Evolutionary conservation across 1,139 yeast genomes (phyloP).

Genomic region (Groenewaldozyma auringiensis): DNA sequence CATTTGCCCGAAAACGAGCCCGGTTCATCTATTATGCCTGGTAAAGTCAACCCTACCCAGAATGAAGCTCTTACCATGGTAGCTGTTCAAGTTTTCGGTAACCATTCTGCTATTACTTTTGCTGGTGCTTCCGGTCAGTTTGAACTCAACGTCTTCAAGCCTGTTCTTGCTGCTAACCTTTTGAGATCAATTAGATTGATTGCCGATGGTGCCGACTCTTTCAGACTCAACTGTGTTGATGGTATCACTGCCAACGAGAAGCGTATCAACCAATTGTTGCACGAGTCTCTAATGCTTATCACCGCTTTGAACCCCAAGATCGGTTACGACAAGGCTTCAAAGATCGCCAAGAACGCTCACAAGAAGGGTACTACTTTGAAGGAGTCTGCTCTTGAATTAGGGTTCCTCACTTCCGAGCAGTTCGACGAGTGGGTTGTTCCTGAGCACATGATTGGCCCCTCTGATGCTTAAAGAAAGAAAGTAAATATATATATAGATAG

Average conservation of each 20-base stretch:
- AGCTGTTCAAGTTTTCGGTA: slow-evolving; percentile 95
- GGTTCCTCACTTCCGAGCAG: slow-evolving; percentile 72
- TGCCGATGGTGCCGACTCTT: slow-evolving; percentile 83
- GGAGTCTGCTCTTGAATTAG: slow-evolving; percentile 87
- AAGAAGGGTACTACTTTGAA: slow-evolving; percentile 94
- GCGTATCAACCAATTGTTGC: slow-evolving; percentile 76
- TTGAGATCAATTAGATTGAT: slow-evolving; percentile 78
- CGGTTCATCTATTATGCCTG: slow-evolving; percentile 99
- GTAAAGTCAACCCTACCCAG: slow-evolving; percentile 98
- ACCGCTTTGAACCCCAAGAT: slow-evolving; percentile 98
- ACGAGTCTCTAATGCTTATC: slow-evolving; percentile 94
- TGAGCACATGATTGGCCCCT: slow-evolving; percentile 95
- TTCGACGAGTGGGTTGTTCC: slow-evolving; percentile 97
- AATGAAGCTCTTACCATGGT: slow-evolving; percentile 99
- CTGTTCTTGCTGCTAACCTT: slow-evolving; percentile 86
- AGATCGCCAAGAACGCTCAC: slow-evolving; percentile 98
- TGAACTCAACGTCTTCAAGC: slow-evolving; percentile 96
- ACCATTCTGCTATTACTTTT: slow-evolving; percentile 88
- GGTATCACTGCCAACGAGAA: slow-evolving; percentile 87
- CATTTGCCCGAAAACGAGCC: slow-evolving; percentile 97
- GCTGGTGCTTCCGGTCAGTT: slow-evolving; percentile 99
- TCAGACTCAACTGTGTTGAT: slow-evolving; percentile 89
- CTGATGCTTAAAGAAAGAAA: slow-evolving; percentile 14
- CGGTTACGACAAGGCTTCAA: slow-evolving; percentile 95
- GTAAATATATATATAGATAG: background rate